A percentile compares a stretch with the other conserved stretches of the same genome.
Conservation (phyloP, 2,329 filamentous ascomycete genomes). For the Ophiocordyceps camponoti-leonardi region DNA sequence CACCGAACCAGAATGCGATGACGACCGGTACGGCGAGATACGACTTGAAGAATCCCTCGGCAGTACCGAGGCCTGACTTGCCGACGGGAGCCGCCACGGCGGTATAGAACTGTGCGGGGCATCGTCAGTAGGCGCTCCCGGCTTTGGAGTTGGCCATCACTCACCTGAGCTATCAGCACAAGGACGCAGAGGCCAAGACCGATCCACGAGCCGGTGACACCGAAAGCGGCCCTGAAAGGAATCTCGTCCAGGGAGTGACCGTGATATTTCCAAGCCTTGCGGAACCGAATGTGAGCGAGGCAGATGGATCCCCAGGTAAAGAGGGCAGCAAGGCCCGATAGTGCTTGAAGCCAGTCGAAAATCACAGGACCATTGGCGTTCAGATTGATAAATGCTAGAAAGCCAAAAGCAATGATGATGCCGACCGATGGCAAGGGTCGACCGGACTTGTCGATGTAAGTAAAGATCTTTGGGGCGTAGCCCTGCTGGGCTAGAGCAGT, state of each 20-base stretch:
- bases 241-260: slow-evolving; percentile 48
- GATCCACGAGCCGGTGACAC: slow-evolving; percentile 45
- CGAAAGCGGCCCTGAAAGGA: slow-evolving; percentile 43
- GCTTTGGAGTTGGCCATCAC: slow-evolving; percentile 3
- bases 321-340: slow-evolving; percentile 42
- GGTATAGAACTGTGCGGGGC: slow-evolving; percentile 25
- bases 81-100: slow-evolving; percentile 22
- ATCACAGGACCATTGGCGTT: slow-evolving; percentile 26
- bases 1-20: slow-evolving; percentile 35
- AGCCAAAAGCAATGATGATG: slow-evolving; percentile 23
- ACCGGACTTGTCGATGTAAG: slow-evolving; percentile 31
- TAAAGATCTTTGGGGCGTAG: slow-evolving; percentile 30
- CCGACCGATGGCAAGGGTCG: slow-evolving; percentile 27
- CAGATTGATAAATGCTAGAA: slow-evolving; percentile 26
- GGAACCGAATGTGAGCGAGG: slow-evolving; percentile 47
- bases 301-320: slow-evolving; percentile 51
- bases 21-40: slow-evolving; percentile 39
- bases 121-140: background rate
- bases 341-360: slow-evolving; percentile 44
- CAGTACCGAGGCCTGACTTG: slow-evolving; percentile 17
- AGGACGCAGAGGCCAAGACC: slow-evolving; percentile 40
- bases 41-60: slow-evolving; percentile 35
- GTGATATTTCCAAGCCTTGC: slow-evolving; percentile 37
- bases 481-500: slow-evolving; percentile 32
- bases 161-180: slow-evolving; percentile 35